Conservation (phyloP, 2,329 filamentous ascomycete genomes). For the Cercospora beticola region DNA sequence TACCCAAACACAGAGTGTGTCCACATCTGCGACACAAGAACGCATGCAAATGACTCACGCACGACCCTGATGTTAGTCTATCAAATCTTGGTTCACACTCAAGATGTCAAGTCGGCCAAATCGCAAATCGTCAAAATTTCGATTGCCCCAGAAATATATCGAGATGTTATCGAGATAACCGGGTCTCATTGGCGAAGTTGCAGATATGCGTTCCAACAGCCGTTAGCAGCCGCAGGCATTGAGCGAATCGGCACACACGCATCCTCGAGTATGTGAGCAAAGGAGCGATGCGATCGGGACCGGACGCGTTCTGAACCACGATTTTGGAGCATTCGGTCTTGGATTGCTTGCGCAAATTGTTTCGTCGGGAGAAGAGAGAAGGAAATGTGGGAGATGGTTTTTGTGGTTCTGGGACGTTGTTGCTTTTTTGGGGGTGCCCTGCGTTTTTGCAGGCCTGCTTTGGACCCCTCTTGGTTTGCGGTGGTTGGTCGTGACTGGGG, state of each 20-base stretch:
- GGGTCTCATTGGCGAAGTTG: constrained; percentile 7
- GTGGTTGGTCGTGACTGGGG: background rate
- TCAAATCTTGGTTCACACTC: no score
- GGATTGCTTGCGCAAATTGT: no score
- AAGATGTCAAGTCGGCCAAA: background rate
- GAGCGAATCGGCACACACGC: constrained; percentile 4
- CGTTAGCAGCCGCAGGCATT: constrained; percentile 31
- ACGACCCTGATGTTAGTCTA: no score
- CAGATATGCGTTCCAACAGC: constrained; percentile 26
- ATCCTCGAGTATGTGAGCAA: constrained; percentile 1
- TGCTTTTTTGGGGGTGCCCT: background rate
- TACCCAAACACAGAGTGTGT: no score
- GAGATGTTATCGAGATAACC: background rate
- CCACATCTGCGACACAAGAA: no score
- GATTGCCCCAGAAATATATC: background rate
- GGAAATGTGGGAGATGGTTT: background rate
- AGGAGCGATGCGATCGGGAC: background rate
- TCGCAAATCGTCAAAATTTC: background rate
- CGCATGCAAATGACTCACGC: no score
- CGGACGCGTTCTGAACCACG: background rate
- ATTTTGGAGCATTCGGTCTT: background rate
- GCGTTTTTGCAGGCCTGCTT: background rate
- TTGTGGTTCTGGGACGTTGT: background rate
- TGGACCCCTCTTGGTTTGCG: background rate
- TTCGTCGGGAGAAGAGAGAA: no score